Conservation (phyloP, 805 yeast genomes). For the Wickerhamomyces bovis region DNA sequence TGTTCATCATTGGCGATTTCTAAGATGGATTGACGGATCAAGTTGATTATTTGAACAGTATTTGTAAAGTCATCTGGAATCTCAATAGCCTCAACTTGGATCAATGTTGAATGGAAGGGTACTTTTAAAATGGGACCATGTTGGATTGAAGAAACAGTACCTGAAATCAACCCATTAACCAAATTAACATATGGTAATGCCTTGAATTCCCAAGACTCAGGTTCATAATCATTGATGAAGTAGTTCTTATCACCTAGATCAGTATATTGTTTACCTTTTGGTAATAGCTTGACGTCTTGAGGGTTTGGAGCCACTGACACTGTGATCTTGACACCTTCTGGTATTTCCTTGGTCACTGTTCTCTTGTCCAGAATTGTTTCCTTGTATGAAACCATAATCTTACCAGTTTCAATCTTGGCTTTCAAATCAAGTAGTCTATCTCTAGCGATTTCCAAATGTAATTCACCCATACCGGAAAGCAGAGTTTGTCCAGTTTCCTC, state of each 20-base stretch:
- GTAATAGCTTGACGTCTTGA: slow-evolving; percentile 18
- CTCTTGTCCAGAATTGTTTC: slow-evolving; percentile 44
- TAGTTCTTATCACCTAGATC: slow-evolving; percentile 31
- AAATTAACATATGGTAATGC: slow-evolving; percentile 47
- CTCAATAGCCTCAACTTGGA: slow-evolving; percentile 42
- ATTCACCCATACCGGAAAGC: slow-evolving; percentile 94
- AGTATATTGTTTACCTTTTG: slow-evolving; percentile 21
- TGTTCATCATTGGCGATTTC: slow-evolving; percentile 29
- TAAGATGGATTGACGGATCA: slow-evolving; percentile 40
- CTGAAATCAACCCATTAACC: slow-evolving; percentile 49
- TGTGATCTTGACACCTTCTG: slow-evolving; percentile 22
- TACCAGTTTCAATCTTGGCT: slow-evolving; percentile 75
- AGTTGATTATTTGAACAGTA: slow-evolving; percentile 34
- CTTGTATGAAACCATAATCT: slow-evolving; percentile 84
- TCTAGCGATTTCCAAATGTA: slow-evolving; percentile 83
- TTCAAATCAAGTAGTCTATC: slow-evolving; percentile 79
- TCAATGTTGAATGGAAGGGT: slow-evolving; percentile 55
- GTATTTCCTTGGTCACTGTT: slow-evolving; percentile 9
- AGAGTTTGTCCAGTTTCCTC: slow-evolving; percentile 88
- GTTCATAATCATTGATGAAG: slow-evolving; percentile 26
- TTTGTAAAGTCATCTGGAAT: slow-evolving; percentile 45
- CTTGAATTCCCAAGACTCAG: slow-evolving; percentile 24
- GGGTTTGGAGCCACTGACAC: slow-evolving; percentile 30
- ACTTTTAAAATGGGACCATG: slow-evolving; percentile 50
- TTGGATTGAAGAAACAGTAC: slow-evolving; percentile 55